Evolutionary conservation across 2,329 filamentous ascomycete genomes (phyloP).

Genomic region (Sporothrix variecibatus): DNA sequence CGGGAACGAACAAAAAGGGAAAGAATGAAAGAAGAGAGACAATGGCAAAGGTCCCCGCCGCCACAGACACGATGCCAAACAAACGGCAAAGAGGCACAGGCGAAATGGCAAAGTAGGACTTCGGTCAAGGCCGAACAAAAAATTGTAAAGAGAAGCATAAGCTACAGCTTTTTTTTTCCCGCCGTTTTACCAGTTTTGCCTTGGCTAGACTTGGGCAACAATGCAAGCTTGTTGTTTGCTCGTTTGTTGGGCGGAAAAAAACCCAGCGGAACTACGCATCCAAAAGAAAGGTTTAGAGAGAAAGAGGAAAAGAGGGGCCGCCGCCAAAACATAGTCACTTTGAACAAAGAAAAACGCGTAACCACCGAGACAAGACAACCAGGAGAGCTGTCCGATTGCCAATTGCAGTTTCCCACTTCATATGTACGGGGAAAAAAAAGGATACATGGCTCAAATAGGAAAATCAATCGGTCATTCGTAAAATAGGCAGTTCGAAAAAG

Average conservation of each 20-base stretch:
- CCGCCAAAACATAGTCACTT: not conserved
- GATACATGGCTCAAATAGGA: not conserved
- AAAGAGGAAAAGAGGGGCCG: constrained; percentile 3
- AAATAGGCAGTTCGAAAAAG: not conserved
- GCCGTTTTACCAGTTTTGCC: not conserved
- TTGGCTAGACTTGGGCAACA: not conserved
- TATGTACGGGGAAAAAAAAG: not conserved
- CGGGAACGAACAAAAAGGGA: not conserved
- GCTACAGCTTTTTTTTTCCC: no score
- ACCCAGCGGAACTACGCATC: not conserved
- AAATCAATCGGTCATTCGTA: not conserved
- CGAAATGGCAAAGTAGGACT: not conserved
- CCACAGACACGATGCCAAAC: not conserved
- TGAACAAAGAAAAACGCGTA: constrained; percentile 3
- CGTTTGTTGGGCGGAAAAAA: not conserved
- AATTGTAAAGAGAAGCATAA: not conserved
- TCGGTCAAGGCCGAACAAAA: constrained; percentile 10
- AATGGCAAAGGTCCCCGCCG: not conserved
- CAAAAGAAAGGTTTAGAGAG: not conserved
- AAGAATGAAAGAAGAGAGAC: not conserved
- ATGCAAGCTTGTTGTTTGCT: not conserved
- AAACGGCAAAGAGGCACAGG: constrained; percentile 2
- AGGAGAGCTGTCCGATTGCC: not conserved
- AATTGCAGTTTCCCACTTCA: not conserved
- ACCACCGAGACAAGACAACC: not conserved